A percentile compares a stretch with the other conserved stretches of the same genome.
These are phyloP conservation scores for Nothophoma quercina DNA, from an alignment of 2,329 filamentous ascomycete species.

Conservation along the genomic window DNA sequence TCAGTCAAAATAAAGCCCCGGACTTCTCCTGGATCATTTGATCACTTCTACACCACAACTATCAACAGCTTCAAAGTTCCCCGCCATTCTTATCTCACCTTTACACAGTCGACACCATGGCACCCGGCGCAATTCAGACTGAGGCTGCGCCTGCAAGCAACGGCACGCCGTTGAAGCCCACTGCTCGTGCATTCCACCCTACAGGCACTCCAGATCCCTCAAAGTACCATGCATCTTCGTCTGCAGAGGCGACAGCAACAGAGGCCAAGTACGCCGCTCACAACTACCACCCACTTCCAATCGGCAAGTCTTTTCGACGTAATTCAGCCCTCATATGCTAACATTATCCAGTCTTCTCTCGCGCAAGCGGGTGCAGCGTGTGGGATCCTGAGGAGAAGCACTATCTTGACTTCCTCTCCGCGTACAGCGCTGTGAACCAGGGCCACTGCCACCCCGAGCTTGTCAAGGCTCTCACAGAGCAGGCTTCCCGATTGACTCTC, in stretches of 20 bases:
- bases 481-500: conserved; percentile 87
- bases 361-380: conserved; percentile 83
- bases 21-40: conserved; percentile 10
- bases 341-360: conserved; percentile 67
- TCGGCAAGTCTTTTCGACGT: conserved; percentile 58
- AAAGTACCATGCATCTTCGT: conserved; percentile 77
- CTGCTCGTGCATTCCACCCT: conserved; percentile 49
- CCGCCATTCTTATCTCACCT: conserved; percentile 28
- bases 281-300: conserved; percentile 97
- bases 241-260: conserved; percentile 76
- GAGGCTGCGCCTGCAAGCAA: conserved; percentile 34
- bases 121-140: conserved; percentile 44
- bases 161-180: conserved; percentile 44
- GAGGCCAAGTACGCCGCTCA: conserved; percentile 91
- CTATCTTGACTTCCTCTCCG: conserved; percentile 97
- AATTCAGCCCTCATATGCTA: conserved; percentile 15
- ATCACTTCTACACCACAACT: conserved; percentile 12
- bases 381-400: conserved; percentile 94
- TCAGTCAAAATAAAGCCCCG: conserved; percentile 31
- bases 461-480: conserved; percentile 86
- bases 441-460: conserved; percentile 97
- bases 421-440: conserved; percentile 97
- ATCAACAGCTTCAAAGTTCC: conserved; percentile 13
- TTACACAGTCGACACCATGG: conserved; percentile 37
- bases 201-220: conserved; percentile 51